Base-by-base conservation (phyloP, 768 basidiomycete species). In the Auriscalpium vulgare region DNA sequence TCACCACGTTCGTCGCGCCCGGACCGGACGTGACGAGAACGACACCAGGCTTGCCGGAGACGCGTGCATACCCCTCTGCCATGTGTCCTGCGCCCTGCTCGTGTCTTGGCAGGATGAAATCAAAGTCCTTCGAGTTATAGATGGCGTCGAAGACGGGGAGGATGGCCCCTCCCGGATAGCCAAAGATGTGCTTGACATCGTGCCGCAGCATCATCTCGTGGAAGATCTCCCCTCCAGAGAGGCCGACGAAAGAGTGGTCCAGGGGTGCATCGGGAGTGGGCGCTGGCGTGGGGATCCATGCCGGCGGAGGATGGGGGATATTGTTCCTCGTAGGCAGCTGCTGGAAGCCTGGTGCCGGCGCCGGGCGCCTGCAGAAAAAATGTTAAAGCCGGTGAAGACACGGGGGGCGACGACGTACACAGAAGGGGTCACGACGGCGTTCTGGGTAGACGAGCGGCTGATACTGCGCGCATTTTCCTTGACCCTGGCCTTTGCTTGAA, bases 121-220 rank as follows among this genome's bases (percentile, higher is more conserved):
- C 84, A 63, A 98, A 98, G 70, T 97, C 87, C 3, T 84, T 80
- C 8, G 93, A 95, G 70, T 95, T 87, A 79, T 97, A 88, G 72
- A 98, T 99, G 69, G 97, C 97, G 70, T 99, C 95, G 72, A 97
- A 99, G n/a, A 99, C 97, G 59, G 95, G 97, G 37, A 98, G 83
- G 71, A 98, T 97, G 44, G 95, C 97, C 56, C 95, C 95, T 46
- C 95, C 95, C 8, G 95, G 95, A 72, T 98, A 99, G 38, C 95
- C 95, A 65, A 99, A 98, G 47, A 99, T 81, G 66, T 97, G 91
- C 71, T 95, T 97, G 63, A 98, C 95, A 56, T 80, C 83, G 67
- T 99, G 97, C 47, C 95, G 81, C 59, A 95, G 85, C 91, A 99
- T 95, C 95, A 99, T 98, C 74, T 99, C 95, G 71, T 99, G 94